phyloP scores from a whole-genome alignment of 129 eudicot genomes.

The Helianthus annuus region DNA sequence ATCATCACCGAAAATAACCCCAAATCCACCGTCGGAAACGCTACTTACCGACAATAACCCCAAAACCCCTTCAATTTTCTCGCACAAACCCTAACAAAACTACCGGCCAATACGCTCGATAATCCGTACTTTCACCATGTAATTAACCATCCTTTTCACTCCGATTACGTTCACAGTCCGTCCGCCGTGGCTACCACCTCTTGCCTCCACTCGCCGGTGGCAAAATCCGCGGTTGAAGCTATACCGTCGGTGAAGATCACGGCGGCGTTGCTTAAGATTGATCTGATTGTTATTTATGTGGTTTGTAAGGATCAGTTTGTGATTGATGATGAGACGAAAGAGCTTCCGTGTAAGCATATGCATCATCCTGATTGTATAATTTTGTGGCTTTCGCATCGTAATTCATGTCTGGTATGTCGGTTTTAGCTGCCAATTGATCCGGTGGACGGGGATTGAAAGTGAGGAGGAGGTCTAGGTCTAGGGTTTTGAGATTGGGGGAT shows the following conservation, averaged over 20 bases:
- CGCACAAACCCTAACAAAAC: too few species aligned
- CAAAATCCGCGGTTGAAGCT: conserved; percentile 46
- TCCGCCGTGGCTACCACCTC: conserved; percentile 31
- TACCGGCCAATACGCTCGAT: conserved; percentile 30
- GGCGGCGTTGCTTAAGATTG: conserved; percentile 33
- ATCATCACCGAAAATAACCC: conserved; percentile 20
- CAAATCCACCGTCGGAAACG: conserved; percentile 18
- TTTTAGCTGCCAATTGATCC: conserved; percentile 43
- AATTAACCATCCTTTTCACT: conserved; percentile 49
- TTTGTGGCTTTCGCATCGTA: conserved; percentile 67
- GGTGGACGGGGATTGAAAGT: conserved; percentile 29
- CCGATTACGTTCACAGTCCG: conserved; percentile 29
- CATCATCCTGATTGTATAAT: conserved; percentile 66
- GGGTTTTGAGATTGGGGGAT: conserved; percentile 48
- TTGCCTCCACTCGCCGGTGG: conserved; percentile 40
- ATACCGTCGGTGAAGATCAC: conserved; percentile 41
- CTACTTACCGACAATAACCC: conserved; percentile 48
- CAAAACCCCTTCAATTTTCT: too few species aligned
- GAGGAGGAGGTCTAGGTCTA: conserved; percentile 45
- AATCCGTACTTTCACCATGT: conserved; percentile 72
- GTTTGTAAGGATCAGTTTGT: conserved; percentile 75
- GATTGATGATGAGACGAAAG: conserved; percentile 39
- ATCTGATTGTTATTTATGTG: conserved; percentile 56
- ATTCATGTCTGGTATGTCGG: conserved; percentile 78
- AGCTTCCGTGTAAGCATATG: conserved; percentile 72